Evolutionary conservation across 176 grass and related monocot genomes (phyloP), one percentile per base, ranked within the genome.

Genomic region (Avena sativa): DNA sequence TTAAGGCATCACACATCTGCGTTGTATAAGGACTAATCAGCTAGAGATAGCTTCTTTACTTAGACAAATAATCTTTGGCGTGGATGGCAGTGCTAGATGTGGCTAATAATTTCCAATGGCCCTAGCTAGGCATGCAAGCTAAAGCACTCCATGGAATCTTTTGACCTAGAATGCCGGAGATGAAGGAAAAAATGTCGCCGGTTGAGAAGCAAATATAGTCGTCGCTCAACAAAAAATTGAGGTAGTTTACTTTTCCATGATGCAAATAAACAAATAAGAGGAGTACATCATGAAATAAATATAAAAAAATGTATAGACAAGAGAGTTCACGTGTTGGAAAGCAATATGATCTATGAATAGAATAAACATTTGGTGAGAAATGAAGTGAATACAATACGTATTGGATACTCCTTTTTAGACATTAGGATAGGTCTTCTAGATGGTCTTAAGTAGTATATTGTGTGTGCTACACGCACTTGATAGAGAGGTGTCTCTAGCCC

Each of bases 91-190:
- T 23, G 13, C 43, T 46, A 2, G 20, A 20, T 63, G 79, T 23
- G 44, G 63, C 55, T 49, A 48, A 87, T 66, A 55, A 84, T 90
- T 83, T 46, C 80, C 14, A 25, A 3, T 87, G 84, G 75, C 69
- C 79, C 55, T 73, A 25, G 12, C 43, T 23, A 14, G 43, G 43
- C 28, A 30, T 30, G 28, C 34, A 14, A n/a, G 20, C 32, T 9
- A 83, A 83, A 87, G 65, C 74, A 84, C 85, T 64, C 36, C 2
- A 7, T 57, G 74, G 89, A 83, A 79, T 87, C 89, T 38, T 83
- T 83, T 83, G 80, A 87, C 74, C 30, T 68, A 77, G n/a, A 64
- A 15, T 17, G n/a, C 67, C n/a, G 4, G 57, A 7, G n/a, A 71
- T 79, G 15, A 28, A 53, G 14, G 5, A 32, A 8, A 47, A 13